Base-by-base conservation (phyloP, 805 yeast species). In the Starmerella davenportii region DNA sequence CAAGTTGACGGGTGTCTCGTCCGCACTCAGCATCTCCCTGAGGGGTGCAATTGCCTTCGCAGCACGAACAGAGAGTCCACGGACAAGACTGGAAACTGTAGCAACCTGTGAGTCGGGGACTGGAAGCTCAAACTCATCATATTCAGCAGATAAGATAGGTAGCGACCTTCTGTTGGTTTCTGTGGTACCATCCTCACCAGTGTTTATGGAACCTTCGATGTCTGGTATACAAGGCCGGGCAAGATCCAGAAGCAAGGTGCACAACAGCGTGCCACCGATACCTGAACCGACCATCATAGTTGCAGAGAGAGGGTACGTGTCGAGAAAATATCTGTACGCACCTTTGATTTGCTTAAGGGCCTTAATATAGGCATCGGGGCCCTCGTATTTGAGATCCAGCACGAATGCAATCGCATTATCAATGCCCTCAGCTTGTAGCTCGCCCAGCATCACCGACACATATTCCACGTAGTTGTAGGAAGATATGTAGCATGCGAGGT, bases 371-470 rank as follows among this genome's bases (percentile, higher is more conserved):
- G 54, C 55, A 9, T 27, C 33, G 2, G 38, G 49, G 5, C 31
- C 33, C 18, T 43, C 35, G 32, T 35, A 41, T 17, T 48, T 35
- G 24, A 53, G 52, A 20, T 64, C 59, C 17, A 62, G 52, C 5
- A 66, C 55, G 30, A 63, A 63, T 3, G 65, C 54, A 3, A 59
- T 63, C 1, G 76, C 75, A 43, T 63, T 66, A 19, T 50, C 41
- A 45, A 70, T 69, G 1, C 75, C 75, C 45, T 66, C 70, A 37
- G 63, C 53, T 21, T 62, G 56, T 25, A 70, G 53, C 16, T 64
- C 52, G 2, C 62, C 58, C 20, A 63, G 57, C 34, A 67, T 45
- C 3, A 65, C 53, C 32, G 61, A 54, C 29, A 69, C 41, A 45
- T 58, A 70, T 48, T 70, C 75, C 11, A 59, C 39, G 42, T 67